These are phyloP conservation scores for Brasilioporus rufonigricans DNA, from an alignment of 768 basidiomycete genomes.

Conservation along the genomic window DNA sequence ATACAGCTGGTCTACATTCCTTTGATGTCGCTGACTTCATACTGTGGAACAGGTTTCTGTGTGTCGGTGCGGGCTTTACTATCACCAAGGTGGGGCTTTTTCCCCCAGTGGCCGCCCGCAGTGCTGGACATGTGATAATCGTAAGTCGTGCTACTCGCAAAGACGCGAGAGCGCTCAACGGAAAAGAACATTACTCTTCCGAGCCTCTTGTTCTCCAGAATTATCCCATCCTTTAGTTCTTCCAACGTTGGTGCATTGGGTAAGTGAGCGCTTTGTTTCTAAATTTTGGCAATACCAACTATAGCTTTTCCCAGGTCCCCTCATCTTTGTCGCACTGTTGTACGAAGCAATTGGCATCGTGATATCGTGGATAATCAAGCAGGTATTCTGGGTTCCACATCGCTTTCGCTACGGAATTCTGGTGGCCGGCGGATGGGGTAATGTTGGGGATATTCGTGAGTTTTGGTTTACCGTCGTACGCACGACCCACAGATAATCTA, in stretches of 20 bases:
- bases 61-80: constrained; percentile 51
- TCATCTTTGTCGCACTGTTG: constrained; percentile 56
- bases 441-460: constrained; percentile 71
- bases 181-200: constrained; percentile 56
- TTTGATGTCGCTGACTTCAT: background rate
- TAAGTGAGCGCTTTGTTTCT: constrained; percentile 22
- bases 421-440: constrained; percentile 67
- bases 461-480: background rate
- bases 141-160: constrained; percentile 24
- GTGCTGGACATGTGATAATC: constrained; percentile 60
- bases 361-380: constrained; percentile 54
- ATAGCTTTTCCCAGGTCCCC: constrained; percentile 45
- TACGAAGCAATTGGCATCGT: constrained; percentile 57
- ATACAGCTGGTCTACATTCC: constrained; percentile 18
- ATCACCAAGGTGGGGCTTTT: constrained; percentile 63
- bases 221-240: constrained; percentile 61
- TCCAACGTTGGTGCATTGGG: constrained; percentile 57
- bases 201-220: constrained; percentile 67
- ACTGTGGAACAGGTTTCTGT: constrained; percentile 44
- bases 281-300: background rate
- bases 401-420: constrained; percentile 71
- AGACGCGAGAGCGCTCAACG: background rate
- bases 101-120: constrained; percentile 53
- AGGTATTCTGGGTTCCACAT: constrained; percentile 75
- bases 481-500: background rate